Evolutionary conservation across 2,329 filamentous ascomycete genomes (phyloP).

Genomic region (Colletotrichum phormii): DNA sequence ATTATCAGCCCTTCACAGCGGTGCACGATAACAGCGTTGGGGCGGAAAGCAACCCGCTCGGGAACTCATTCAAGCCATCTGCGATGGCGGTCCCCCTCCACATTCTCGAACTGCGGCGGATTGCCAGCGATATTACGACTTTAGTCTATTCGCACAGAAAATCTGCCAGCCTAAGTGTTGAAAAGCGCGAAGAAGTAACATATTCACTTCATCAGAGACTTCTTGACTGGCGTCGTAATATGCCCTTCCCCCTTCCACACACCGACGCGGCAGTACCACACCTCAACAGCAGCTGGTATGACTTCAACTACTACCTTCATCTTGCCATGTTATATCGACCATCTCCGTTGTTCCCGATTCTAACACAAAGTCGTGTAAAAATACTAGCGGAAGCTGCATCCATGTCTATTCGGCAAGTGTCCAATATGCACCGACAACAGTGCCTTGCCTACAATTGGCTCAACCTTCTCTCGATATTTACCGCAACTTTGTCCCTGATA

Average conservation of each 20-base stretch:
- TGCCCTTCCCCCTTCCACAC: slow-evolving; percentile 57
- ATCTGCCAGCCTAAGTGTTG: slow-evolving; percentile 28
- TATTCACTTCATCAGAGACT: slow-evolving; percentile 52
- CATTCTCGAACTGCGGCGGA: slow-evolving; percentile 52
- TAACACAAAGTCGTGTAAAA: slow-evolving; percentile 49
- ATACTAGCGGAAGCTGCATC: slow-evolving; percentile 52
- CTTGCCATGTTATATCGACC: slow-evolving; percentile 57
- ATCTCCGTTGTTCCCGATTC: slow-evolving; percentile 53
- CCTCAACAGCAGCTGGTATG: slow-evolving; percentile 56
- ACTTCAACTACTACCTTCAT: slow-evolving; percentile 61
- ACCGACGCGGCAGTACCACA: slow-evolving; percentile 54
- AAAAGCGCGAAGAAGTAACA: slow-evolving; percentile 47
- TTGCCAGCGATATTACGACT: slow-evolving; percentile 53
- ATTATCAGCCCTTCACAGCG: neutral
- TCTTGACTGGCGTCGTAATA: slow-evolving; percentile 56
- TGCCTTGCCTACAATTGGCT: slow-evolving; percentile 56
- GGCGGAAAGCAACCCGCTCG: slow-evolving; percentile 15
- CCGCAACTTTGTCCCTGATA: slow-evolving; percentile 53
- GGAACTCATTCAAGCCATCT: slow-evolving; percentile 45
- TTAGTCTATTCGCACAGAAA: slow-evolving; percentile 48
- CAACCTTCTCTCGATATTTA: slow-evolving; percentile 55
- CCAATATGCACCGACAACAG: slow-evolving; percentile 50
- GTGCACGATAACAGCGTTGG: neutral
- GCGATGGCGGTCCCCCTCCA: slow-evolving; percentile 54
- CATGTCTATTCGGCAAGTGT: slow-evolving; percentile 56